A percentile compares a stretch with the other conserved stretches of the same genome.
Evolutionary conservation across 2,329 filamentous ascomycete genomes (phyloP).

Genomic region (Colletotrichum australisinense): DNA sequence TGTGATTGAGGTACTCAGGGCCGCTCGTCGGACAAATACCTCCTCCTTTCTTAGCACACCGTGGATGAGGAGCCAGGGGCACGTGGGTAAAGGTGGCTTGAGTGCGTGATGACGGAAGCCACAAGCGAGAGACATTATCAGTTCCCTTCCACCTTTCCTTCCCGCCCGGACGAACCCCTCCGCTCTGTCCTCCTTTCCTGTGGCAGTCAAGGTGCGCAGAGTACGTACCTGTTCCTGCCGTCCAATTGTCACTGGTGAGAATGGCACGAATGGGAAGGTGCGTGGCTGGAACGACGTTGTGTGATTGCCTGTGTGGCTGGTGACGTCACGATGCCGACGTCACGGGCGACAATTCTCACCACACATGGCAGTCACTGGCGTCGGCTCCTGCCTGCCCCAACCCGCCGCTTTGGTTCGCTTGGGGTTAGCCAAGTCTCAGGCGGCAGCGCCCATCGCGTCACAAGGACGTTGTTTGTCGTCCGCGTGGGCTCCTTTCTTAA

Average conservation of each 20-base stretch:
- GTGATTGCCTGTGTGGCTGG: constrained; percentile 29
- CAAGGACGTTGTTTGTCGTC: constrained; percentile 14
- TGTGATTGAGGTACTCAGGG: background rate
- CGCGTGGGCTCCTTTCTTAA: constrained; percentile 11
- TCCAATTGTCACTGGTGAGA: background rate
- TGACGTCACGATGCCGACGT: constrained; percentile 37
- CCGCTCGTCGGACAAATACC: background rate
- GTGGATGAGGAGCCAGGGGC: background rate
- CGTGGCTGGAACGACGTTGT: constrained; percentile 25
- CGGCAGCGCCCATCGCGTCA: constrained; percentile 16
- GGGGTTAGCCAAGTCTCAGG: constrained; percentile 18
- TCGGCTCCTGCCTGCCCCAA: constrained; percentile 1
- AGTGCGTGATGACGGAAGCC: background rate
- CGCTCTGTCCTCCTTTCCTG: background rate
- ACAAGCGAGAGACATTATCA: background rate
- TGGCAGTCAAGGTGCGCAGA: background rate
- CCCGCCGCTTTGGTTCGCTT: background rate
- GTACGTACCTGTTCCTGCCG: background rate
- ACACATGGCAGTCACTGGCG: background rate
- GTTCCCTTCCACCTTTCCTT: background rate
- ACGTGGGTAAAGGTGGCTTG: background rate
- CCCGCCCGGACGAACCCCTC: constrained; percentile 18
- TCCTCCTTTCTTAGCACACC: background rate
- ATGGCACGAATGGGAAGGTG: background rate
- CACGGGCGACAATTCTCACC: constrained; percentile 1